Conservation (phyloP, 768 basidiomycete species). For the Glaciozyma antarctica region DNA sequence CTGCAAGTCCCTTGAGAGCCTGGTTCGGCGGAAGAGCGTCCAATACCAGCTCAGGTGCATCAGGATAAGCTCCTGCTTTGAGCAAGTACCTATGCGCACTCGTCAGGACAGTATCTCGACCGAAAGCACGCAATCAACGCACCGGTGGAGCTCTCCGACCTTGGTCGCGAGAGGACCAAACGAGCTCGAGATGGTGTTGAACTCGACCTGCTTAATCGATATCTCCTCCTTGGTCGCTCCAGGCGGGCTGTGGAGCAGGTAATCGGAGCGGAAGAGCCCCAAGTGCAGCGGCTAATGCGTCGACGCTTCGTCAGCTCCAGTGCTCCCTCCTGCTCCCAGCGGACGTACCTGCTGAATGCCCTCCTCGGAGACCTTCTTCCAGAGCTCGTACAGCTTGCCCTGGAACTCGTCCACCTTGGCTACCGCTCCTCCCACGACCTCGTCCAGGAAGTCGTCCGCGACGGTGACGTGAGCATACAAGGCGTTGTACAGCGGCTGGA, state of each 20-base stretch:
- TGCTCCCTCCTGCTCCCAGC: background rate
- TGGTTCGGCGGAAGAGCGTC: constrained; percentile 64
- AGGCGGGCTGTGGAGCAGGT: constrained; percentile 59
- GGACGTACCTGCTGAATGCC: constrained; percentile 50
- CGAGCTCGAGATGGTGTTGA: constrained; percentile 90
- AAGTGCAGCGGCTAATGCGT: constrained; percentile 61
- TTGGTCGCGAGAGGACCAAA: constrained; percentile 71
- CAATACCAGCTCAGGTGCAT: constrained; percentile 41
- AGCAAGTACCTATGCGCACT: constrained; percentile 52
- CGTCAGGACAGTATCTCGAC: background rate
- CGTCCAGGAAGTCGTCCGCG: constrained; percentile 69
- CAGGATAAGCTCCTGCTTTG: constrained; percentile 57
- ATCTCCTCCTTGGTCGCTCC: constrained; percentile 38
- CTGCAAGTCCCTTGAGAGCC: constrained; percentile 58
- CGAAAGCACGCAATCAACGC: constrained; percentile 16
- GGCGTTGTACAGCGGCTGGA: constrained; percentile 72
- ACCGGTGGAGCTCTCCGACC: constrained; percentile 68
- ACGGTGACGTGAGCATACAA: constrained; percentile 75
- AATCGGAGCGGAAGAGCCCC: constrained; percentile 89
- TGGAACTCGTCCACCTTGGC: constrained; percentile 79
- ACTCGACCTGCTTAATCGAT: constrained; percentile 90
- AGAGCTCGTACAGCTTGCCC: constrained; percentile 72
- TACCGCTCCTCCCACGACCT: constrained; percentile 71
- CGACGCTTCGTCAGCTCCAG: background rate
- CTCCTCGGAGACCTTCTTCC: constrained; percentile 63